These are phyloP conservation scores for Aspergillus conjunctus DNA, from an alignment of 495 filamentous ascomycete genomes.

Conservation along the genomic window DNA sequence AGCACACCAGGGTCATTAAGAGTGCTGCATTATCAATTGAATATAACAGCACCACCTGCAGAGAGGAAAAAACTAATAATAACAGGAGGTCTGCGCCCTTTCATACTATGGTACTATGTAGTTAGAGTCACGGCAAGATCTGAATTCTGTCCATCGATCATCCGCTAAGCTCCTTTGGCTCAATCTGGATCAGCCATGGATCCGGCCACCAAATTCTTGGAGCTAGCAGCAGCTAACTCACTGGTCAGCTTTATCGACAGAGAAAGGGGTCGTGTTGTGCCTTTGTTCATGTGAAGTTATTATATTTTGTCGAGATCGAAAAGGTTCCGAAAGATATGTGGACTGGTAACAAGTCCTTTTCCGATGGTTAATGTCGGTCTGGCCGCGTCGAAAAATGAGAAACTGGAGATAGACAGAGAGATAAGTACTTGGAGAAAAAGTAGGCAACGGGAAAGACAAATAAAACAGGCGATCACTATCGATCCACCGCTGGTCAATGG, in stretches of 20 bases:
- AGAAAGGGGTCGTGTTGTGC: background rate
- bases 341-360: background rate
- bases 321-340: too few relatives aligned
- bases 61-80: too few relatives aligned
- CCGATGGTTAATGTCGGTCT: background rate
- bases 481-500: conserved; percentile 13
- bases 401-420: conserved; percentile 6
- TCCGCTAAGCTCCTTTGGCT: conserved; percentile 9
- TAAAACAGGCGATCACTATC: conserved; percentile 24
- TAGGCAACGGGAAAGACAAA: conserved; percentile 15
- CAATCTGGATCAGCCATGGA: background rate
- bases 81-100: too few relatives aligned
- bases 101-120: too few relatives aligned
- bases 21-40: too few relatives aligned
- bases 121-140: background rate
- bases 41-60: too few relatives aligned
- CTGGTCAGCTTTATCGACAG: background rate
- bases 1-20: too few relatives aligned
- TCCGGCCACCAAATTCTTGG: background rate
- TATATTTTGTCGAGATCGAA: too few relatives aligned
- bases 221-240: too few relatives aligned
- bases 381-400: conserved; percentile 4
- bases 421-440: background rate
- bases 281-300: too few relatives aligned
- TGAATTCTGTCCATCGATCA: conserved; percentile 5